These are phyloP conservation scores for Fraxinus platypoda DNA, from an alignment of 305 asterid species.

Conservation along the genomic window DNA sequence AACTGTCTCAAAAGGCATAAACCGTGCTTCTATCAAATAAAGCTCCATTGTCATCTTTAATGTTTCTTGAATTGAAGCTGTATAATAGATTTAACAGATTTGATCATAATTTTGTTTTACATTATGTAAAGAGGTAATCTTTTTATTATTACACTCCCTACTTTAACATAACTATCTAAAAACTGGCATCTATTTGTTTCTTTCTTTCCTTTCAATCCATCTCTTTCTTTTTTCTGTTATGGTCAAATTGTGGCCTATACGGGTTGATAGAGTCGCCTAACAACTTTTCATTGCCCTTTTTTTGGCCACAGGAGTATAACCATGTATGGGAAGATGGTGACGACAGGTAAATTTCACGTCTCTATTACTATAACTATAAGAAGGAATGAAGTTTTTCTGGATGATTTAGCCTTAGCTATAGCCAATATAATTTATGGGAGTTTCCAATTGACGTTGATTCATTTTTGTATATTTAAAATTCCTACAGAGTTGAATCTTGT, in stretches of 20 bases:
- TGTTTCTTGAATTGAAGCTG: neutral
- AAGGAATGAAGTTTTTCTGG: neutral
- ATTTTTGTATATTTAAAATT: neutral
- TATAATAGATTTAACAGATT: neutral
- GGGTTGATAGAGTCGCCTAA: slow-evolving; percentile 10
- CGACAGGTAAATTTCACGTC: slow-evolving; percentile 53
- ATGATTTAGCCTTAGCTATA: neutral
- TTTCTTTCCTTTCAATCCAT: slow-evolving; percentile 6
- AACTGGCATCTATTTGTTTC: neutral
- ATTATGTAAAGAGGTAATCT: neutral
- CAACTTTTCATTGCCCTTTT: slow-evolving; percentile 20
- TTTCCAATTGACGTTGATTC: slow-evolving; percentile 9
- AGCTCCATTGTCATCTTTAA: neutral
- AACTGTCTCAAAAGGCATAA: neutral
- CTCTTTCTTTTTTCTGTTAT: slow-evolving; percentile 10
- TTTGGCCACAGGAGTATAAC: slow-evolving; percentile 62
- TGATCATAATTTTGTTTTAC: slow-evolving; percentile 5
- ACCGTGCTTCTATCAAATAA: slow-evolving; percentile 2
- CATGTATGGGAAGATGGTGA: slow-evolving; percentile 97
- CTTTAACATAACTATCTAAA: neutral
- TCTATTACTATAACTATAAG: slow-evolving; percentile 4
- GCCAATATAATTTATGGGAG: neutral
- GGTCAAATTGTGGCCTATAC: slow-evolving; percentile 9
- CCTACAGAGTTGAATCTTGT: neutral
- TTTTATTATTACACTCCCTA: neutral